Evolutionary conservation across 2,329 filamentous ascomycete genomes (phyloP), one percentile per base, ranked within the genome.

Genomic region (Sarocladium strictum): DNA sequence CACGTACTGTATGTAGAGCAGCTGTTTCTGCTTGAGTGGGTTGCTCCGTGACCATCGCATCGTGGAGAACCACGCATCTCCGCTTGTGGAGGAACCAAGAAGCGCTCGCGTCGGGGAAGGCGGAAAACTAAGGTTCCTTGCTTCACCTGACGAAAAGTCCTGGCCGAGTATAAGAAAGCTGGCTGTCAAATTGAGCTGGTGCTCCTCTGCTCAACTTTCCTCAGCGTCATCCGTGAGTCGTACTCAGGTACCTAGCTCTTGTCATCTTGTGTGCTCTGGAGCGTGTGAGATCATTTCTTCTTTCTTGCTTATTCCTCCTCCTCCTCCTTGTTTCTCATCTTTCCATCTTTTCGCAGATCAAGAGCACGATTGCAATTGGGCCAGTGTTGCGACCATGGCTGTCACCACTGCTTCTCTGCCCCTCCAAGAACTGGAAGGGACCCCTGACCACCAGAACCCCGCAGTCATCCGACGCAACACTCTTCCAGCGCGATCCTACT

Each of bases 401-500:
- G 3, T n/a, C n/a, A n/a, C 50, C 50, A 10, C 38, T 17, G 35
- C 32, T 27, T 24, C 50, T 21, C 50, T 53, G 6, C 50, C 50
- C 12, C 24, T 40, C 3, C 50, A 53, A n/a, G 50, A 53, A 33
- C 12, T 19, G 5, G 33, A 24, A 14, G 50, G 0, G 37, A 54
- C 65, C 62, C 81, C 81, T 1, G 81, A 86, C 63, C 86, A 81
- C 80, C 81, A 75, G 64, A 86, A 86, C 60, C 72, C 84, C 55
- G 63, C 73, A 3, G 71, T 86, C 27, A 71, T 86, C 15, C 83
- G 85, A 63, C 77, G 76, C 58, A 83, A 83, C 59, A 81, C 79
- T 1, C 70, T 86, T 5, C 70, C 78, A 9, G 77, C 80, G 3
- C 75, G 83, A 55, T 76, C 79, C 50, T 72, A 79, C 59, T 85